Evolutionary conservation across 257 asterid species (phyloP).

Genomic region (Scutellaria minor): DNA sequence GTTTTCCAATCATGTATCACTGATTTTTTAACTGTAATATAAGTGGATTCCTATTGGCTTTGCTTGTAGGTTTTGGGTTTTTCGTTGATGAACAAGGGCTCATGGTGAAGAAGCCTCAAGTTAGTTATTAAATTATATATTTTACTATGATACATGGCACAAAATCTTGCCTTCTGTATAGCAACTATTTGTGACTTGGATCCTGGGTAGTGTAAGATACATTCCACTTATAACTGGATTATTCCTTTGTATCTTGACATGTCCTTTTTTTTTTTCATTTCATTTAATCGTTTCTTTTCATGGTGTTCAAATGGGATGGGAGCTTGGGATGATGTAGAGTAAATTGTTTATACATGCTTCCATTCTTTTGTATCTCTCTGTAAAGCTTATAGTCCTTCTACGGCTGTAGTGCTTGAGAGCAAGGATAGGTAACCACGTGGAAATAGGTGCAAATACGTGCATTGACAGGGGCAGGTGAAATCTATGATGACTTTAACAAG

Average conservation of each 20-base stretch:
- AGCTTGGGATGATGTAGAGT: background rate
- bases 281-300: background rate
- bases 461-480: conserved; percentile 92
- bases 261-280: background rate
- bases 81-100: conserved; percentile 68
- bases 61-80: conserved; percentile 80
- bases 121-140: conserved; percentile 39
- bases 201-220: background rate
- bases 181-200: conserved; percentile 14
- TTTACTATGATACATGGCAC: conserved; percentile 25
- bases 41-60: conserved; percentile 17
- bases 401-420: conserved; percentile 62
- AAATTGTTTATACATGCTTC: conserved; percentile 9
- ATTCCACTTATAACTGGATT: background rate
- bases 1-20: background rate
- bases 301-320: background rate
- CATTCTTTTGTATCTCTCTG: background rate
- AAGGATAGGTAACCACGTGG: conserved; percentile 79
- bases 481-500: conserved; percentile 8
- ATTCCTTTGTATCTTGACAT: background rate
- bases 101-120: conserved; percentile 94
- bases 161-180: conserved; percentile 19
- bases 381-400: background rate
- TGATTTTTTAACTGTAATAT: conserved; percentile 22
- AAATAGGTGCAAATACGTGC: conserved; percentile 92